Base-by-base conservation (phyloP, 345 rosid genomes). In the Lenwebbia sp. region DNA sequence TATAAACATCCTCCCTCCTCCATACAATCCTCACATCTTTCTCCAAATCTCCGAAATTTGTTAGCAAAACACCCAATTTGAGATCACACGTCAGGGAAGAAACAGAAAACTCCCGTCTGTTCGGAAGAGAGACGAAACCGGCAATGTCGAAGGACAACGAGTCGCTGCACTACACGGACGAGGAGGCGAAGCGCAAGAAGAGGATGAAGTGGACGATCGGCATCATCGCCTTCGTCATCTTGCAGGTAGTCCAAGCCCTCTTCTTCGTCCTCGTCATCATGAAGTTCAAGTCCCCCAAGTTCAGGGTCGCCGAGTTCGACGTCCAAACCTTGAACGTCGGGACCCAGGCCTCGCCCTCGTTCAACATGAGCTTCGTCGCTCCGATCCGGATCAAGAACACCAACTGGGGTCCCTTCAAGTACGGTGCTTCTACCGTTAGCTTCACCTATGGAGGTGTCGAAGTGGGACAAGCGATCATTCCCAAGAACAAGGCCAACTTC, bases 221-320 rank as follows among this genome's bases (percentile, higher is more conserved):
- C 82, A 65, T 86, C 30, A 85, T 47, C 25, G 87, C 86, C 52
- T 89, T 89, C 26, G 84, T 87, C 26, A 74, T 89, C 23, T 87
- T 89, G 40, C 88, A 89, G 86, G 86, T 78, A 26, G 84, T 47
- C 60, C 84, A 87, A 5, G 82, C 86, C 57, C 78, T 89, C 44
- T 83, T 87, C 26, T 89, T 89, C 54, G 85, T 78, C 21, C 57
- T 87, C 14, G 82, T 84, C 10, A 85, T 87, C 15, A 54, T 89
- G 85, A 87, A 56, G 54, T 83, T 89, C 85, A 86, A 86, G 47
- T 60, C 74, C n/a, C 90, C 90, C 52, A 89, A 89, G 85, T 89
- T 87, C 83, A 82, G 90, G 21, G 15, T 87, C 5, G 81, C 65
- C 44, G 51, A 83, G 15, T 76, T 76, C 51, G 41, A 41, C n/a